These are phyloP conservation scores for Aspergillus unguis DNA, from an alignment of 2,329 filamentous ascomycete species.

Conservation along the genomic window DNA sequence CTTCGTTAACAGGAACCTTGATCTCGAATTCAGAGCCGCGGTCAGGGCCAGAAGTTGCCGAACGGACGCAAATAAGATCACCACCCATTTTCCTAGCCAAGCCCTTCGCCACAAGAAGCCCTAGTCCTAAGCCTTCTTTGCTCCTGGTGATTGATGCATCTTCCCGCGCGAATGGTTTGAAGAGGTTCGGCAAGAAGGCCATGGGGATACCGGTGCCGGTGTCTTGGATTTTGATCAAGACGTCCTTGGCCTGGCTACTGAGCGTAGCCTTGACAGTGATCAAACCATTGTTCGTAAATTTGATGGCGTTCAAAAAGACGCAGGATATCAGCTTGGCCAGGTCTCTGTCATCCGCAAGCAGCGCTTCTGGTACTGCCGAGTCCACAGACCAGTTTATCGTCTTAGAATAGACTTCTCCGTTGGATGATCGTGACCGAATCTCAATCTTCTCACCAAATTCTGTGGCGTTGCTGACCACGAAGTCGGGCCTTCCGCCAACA, in stretches of 20 bases:
- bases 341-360: conserved; percentile 59
- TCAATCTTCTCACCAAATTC: conserved; percentile 46
- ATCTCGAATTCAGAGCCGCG: conserved; percentile 68
- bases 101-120: conserved; percentile 69
- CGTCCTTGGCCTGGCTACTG: conserved; percentile 50
- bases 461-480: conserved; percentile 43
- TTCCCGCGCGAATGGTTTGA: conserved; percentile 67
- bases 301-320: conserved; percentile 64
- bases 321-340: conserved; percentile 62
- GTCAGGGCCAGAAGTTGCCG: conserved; percentile 58
- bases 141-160: conserved; percentile 65
- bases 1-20: conserved; percentile 57
- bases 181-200: conserved; percentile 63
- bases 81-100: conserved; percentile 66
- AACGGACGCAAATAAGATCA: conserved; percentile 62
- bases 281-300: conserved; percentile 64
- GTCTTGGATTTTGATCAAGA: conserved; percentile 62
- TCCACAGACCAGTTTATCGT: conserved; percentile 50
- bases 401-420: conserved; percentile 44
- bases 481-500: conserved; percentile 48
- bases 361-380: conserved; percentile 43
- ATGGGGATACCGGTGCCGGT: conserved; percentile 67
- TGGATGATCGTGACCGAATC: conserved; percentile 43
- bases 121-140: conserved; percentile 66
- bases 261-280: conserved; percentile 57